Evolutionary conservation across 2,329 filamentous ascomycete genomes (phyloP).

Genomic region (Clarireedia monteithiana): DNA sequence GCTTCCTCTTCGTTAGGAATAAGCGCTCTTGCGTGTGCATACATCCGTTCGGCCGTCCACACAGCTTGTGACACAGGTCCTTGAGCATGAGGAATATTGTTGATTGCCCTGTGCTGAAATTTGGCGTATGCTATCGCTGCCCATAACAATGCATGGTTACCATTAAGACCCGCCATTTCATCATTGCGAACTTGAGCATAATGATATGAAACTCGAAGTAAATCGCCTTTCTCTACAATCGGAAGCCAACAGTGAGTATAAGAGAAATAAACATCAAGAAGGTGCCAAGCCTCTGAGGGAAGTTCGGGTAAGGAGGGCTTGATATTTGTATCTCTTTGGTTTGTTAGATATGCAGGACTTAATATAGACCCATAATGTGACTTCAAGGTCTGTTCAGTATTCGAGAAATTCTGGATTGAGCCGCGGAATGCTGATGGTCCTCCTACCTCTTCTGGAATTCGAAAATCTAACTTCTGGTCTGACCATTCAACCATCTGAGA

Average conservation of each 20-base stretch:
- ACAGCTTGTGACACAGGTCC: slow-evolving; percentile 17
- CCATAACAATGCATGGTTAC: slow-evolving; percentile 52
- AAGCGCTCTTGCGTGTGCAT: slow-evolving; percentile 40
- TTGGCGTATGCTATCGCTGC: slow-evolving; percentile 50
- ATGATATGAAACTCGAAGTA: slow-evolving; percentile 27
- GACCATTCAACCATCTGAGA: not conserved
- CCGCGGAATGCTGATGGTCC: not conserved
- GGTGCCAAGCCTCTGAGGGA: slow-evolving; percentile 29
- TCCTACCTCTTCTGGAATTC: not conserved
- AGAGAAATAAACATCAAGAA: slow-evolving; percentile 66
- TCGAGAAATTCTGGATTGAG: not conserved
- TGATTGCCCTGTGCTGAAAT: slow-evolving; percentile 36
- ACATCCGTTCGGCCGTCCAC: slow-evolving; percentile 36
- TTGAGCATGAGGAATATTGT: slow-evolving; percentile 22
- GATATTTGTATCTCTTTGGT: slow-evolving; percentile 6
- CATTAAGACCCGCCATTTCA: slow-evolving; percentile 7
- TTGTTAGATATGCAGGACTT: slow-evolving; percentile 12
- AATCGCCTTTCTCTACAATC: slow-evolving; percentile 55
- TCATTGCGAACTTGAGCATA: slow-evolving; percentile 19
- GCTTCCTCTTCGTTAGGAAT: slow-evolving; percentile 42
- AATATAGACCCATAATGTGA: slow-evolving; percentile 17
- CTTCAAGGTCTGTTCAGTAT: not conserved
- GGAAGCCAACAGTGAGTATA: slow-evolving; percentile 74
- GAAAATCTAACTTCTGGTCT: slow-evolving; percentile 6
- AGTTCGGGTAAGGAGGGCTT: slow-evolving; percentile 18